Base-by-base conservation (phyloP, 441 rosid species). In the Bruguiera hainesii region DNA sequence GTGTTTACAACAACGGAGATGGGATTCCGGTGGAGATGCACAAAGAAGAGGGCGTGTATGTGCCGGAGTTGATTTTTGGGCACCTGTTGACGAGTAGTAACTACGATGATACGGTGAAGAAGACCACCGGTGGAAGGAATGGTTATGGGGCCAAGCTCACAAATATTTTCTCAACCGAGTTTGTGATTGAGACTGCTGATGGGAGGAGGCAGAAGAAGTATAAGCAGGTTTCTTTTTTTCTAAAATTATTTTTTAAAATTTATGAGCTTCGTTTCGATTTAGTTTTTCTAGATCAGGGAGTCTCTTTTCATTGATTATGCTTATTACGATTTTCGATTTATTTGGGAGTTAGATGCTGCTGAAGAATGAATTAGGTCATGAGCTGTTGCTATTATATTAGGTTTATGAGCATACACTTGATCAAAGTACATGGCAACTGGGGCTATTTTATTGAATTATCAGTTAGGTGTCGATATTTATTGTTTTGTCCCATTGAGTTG, bases 141-240 rank as follows among this genome's bases (percentile, higher is more conserved):
- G 98, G 99, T 2, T 92, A 86, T 21, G 99, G 99, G 10, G 99
- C 98, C 5, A 92, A 95, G 87, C 95, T 95, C 10, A 82, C 99
- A 0, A 95, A 95, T 55, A 92, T 95, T 28, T 95, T 92, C 77
- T 90, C 97, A 0, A 87, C 87, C 0, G 93, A 95, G 76, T 95
- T 95, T 72, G 82, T 80, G 15, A 89, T 95, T 0, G 97, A 95
- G 76, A 95, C 99, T 0, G 98, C 98, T 1, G 96, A 92, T 67
- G 97, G 93, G 0, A 89, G 72, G 76, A 75, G 96, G 4, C 85
- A 65, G 75, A 89, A 84, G 73, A 89, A 82, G 78, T 95, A 92
- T 69, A 92, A 92, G 82, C 98, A 90, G 99, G 98, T 91, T 26
- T 26, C 5, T 11, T 10, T 39, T 42, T 33, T 11, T 42, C 48